Conservation (phyloP, 2,329 filamentous ascomycete genomes). For the Corinectria fuckeliana region DNA sequence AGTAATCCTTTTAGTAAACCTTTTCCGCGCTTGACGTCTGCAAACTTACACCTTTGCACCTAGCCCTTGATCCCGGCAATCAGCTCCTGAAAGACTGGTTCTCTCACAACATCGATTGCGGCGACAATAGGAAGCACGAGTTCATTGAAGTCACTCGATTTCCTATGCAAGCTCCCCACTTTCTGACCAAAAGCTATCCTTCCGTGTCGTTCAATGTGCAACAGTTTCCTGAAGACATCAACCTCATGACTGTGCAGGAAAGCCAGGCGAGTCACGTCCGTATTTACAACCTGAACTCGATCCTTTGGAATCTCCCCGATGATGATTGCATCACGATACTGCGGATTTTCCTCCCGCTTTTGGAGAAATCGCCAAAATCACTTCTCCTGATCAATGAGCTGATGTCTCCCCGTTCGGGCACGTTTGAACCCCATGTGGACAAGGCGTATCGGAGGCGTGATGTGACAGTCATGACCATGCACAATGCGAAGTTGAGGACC, state of each 20-base stretch:
- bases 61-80: constrained; percentile 25
- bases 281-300: constrained; percentile 24
- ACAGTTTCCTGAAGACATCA: neutral
- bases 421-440: constrained; percentile 18
- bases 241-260: neutral
- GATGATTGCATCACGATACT: constrained; percentile 15
- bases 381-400: constrained; percentile 26
- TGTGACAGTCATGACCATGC: constrained; percentile 33
- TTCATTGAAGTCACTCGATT: constrained; percentile 19
- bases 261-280: neutral
- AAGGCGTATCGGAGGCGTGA: constrained; percentile 29
- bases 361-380: neutral
- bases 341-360: constrained; percentile 43
- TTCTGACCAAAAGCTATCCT: constrained; percentile 13
- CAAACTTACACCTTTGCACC: neutral
- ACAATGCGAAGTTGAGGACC: constrained; percentile 28
- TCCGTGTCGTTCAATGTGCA: neutral
- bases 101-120: neutral
- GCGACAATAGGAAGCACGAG: neutral
- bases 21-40: no score
- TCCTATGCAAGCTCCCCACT: constrained; percentile 4
- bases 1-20: neutral
- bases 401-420: constrained; percentile 20
- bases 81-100: constrained; percentile 19
- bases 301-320: constrained; percentile 26